These are phyloP conservation scores for Calvatia gigantea DNA, from an alignment of 768 basidiomycete genomes.

Conservation along the genomic window DNA sequence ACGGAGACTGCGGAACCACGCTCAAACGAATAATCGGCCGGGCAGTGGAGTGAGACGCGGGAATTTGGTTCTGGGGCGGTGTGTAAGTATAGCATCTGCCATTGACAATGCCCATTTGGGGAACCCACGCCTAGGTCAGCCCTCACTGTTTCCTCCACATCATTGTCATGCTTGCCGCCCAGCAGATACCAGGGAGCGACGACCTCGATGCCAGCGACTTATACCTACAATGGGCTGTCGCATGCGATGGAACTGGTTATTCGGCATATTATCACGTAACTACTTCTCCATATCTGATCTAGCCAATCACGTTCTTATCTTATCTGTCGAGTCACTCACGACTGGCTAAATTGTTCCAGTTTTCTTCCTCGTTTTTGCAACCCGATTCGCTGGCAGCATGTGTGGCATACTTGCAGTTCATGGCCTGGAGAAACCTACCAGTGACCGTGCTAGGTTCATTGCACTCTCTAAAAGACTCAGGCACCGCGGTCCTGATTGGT, in stretches of 20 bases:
- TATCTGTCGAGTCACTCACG: constrained; percentile 17
- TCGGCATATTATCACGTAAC: not conserved
- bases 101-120: no score
- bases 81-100: constrained; percentile 4
- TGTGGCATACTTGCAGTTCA: constrained; percentile 92
- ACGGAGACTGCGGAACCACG: not conserved
- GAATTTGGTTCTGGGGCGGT: no score
- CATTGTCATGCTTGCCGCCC: no score
- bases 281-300: constrained; percentile 2
- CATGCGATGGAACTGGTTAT: not conserved
- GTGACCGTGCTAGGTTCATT: constrained; percentile 70
- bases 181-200: no score
- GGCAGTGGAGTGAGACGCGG: no score
- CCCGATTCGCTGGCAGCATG: constrained; percentile 45
- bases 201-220: no score
- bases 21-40: no score
- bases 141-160: no score
- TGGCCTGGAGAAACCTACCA: constrained; percentile 67
- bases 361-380: constrained; percentile 11
- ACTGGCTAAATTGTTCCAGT: constrained; percentile 15
- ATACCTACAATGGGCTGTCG: no score
- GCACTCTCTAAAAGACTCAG: constrained; percentile 86
- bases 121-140: no score
- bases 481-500: constrained; percentile 98
- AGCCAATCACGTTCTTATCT: constrained; percentile 8